Percentiles rank a stretch among this genome's conserved stretches.
phyloP scores from a whole-genome alignment of 2,329 filamentous ascomycete species.

The Nectriaceae sp. region DNA sequence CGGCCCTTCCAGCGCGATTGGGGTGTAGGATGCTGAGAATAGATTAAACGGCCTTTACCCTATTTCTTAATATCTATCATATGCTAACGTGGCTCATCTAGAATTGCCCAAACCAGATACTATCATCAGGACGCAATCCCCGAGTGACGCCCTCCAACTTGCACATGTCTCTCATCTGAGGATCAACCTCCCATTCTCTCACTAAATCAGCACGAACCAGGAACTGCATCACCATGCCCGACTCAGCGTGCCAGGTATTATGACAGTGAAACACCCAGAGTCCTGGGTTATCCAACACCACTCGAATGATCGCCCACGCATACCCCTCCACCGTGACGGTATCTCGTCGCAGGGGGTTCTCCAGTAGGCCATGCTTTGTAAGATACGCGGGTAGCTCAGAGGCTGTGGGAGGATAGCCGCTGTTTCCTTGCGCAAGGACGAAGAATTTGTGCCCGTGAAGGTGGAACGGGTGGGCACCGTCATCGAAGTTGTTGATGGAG shows the following conservation, averaged over 20 bases:
- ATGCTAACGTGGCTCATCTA: constrained; percentile 2
- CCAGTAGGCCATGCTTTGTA: constrained; percentile 19
- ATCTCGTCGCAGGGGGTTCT: constrained; percentile 39
- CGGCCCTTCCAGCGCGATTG: constrained; percentile 8
- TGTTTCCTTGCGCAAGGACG: constrained; percentile 36
- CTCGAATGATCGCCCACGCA: constrained; percentile 55
- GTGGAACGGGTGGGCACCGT: constrained; percentile 49
- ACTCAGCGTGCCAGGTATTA: constrained; percentile 59
- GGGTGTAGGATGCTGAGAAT: constrained; percentile 17
- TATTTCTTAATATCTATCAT: neutral
- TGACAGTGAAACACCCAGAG: constrained; percentile 62
- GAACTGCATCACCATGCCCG: constrained; percentile 62
- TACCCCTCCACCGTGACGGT: constrained; percentile 55
- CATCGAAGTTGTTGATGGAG: constrained; percentile 61
- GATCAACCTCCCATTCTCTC: constrained; percentile 24
- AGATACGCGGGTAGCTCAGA: constrained; percentile 28
- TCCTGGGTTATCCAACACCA: constrained; percentile 59
- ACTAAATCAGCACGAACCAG: constrained; percentile 35
- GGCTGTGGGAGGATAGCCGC: constrained; percentile 37
- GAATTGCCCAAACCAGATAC: constrained; percentile 39
- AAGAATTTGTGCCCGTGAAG: constrained; percentile 63
- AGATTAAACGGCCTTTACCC: constrained; percentile 15
- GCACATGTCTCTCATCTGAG: constrained; percentile 31
- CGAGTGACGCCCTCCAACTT: constrained; percentile 27
- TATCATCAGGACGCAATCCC: constrained; percentile 37